Evolutionary conservation across 805 yeast species (phyloP), one percentile per base, ranked within the genome.

Genomic region (Candida xiaguanensis): DNA sequence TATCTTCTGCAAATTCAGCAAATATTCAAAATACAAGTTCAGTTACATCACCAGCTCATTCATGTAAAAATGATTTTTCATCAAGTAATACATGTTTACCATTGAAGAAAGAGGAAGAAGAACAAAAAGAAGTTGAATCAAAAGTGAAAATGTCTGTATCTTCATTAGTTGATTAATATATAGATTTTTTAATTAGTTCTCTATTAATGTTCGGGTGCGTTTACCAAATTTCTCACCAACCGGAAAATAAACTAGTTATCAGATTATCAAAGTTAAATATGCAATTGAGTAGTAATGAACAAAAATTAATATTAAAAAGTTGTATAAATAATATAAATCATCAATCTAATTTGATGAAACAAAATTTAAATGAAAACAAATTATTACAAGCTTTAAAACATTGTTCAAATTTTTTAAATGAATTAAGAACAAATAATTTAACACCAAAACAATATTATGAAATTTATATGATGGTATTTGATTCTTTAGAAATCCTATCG

Each of bases 391-490:
- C 96, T 1, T 63, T 93, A 42, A 86, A 88, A 51, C 93, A 89
- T 56, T 87, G 95, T 24, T 78, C 95, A 23, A 78, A 82, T 20
- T 79, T 89, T 65, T 69, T 93, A 39, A 79, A 81, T 24, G 97
- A 90, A 61, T 66, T 91, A 38, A 72, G 97, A 39, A 84, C 91
- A 3, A 78, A 82, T 36, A 69, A 71, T 34, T 67, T 88, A 42
- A 73, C 87, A 2, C 97, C 99, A 0, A 89, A 89, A 56, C 90
- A 86, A 59, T 93, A 93, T 70, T 93, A 93, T 59, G 98, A 90
- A 60, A 65, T 93, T 31, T 93, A 91, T 64, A 83, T 85, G 46
- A 70, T 83, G 34, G 82, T 85, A 2, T 90, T 81, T 52, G 98
- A 93, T 61, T 83, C 95, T 0, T 65, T 93, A 56, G 82, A 83